Percentiles rank a stretch among this genome's conserved stretches.
These are phyloP conservation scores for Vaccinium vitisidaea DNA, from an alignment of 148 eudicot species.

Conservation along the genomic window DNA sequence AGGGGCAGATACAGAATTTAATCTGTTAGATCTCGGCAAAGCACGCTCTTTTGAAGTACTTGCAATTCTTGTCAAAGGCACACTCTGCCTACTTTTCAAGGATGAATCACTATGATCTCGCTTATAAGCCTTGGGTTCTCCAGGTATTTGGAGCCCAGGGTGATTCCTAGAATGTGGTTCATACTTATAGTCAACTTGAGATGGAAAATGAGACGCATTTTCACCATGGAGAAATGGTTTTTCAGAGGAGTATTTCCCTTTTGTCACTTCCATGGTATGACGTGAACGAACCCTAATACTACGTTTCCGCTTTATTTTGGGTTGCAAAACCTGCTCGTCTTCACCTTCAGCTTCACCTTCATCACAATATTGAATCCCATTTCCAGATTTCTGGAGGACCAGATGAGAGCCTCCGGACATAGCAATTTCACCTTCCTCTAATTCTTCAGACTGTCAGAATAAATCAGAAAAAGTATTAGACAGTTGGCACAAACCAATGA, in stretches of 20 bases:
- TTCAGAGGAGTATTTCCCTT: constrained; percentile 49
- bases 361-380: constrained; percentile 87
- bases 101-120: constrained; percentile 48
- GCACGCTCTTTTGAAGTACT: constrained; percentile 54
- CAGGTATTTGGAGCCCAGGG: constrained; percentile 44
- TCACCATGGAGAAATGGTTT: constrained; percentile 57
- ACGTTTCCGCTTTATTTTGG: constrained; percentile 83
- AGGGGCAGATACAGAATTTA: constrained; percentile 38
- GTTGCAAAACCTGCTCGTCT: constrained; percentile 88
- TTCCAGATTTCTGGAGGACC: constrained; percentile 88
- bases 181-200: constrained; percentile 48
- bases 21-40: constrained; percentile 45
- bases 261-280: constrained; percentile 46
- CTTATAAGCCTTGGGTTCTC: constrained; percentile 42
- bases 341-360: constrained; percentile 51
- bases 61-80: constrained; percentile 52
- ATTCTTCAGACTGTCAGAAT: constrained; percentile 61
- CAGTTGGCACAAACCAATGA: constrained; percentile 23
- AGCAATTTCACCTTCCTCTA: constrained; percentile 93
- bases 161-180: constrained; percentile 43
- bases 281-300: constrained; percentile 79
- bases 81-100: constrained; percentile 44
- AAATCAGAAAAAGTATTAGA: constrained; percentile 21
- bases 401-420: constrained; percentile 76
- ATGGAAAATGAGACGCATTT: constrained; percentile 55